phyloP scores from a whole-genome alignment of 2,329 filamentous ascomycete genomes.

The Colletotrichum sp. region DNA sequence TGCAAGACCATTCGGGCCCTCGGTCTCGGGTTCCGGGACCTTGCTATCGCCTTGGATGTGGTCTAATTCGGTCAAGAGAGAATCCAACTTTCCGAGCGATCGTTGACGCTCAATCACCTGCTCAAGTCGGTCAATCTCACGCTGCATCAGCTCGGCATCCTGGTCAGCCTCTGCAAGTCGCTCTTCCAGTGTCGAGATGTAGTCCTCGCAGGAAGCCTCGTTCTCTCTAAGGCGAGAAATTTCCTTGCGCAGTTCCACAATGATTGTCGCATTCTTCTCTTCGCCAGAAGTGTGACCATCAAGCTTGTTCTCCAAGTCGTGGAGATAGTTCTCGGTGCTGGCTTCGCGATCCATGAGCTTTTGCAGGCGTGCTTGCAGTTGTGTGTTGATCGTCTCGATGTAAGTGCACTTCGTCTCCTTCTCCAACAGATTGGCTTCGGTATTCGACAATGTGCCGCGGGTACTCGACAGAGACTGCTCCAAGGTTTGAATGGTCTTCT shows the following conservation, averaged over 20 bases:
- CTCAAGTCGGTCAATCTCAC: conserved; percentile 91
- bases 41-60: conserved; percentile 69
- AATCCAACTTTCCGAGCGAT: conserved; percentile 93
- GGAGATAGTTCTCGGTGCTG: conserved; percentile 90
- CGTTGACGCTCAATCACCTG: conserved; percentile 95
- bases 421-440: conserved; percentile 87
- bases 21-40: conserved; percentile 40
- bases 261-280: conserved; percentile 87
- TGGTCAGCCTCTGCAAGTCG: conserved; percentile 94
- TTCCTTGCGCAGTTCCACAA: conserved; percentile 89
- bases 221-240: conserved; percentile 87
- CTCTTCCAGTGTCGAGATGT: conserved; percentile 96
- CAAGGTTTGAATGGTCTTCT: conserved; percentile 95
- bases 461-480: conserved; percentile 93
- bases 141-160: conserved; percentile 95
- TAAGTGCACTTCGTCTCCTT: conserved; percentile 95
- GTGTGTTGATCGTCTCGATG: conserved; percentile 87
- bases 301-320: conserved; percentile 88
- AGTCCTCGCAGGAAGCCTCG: conserved; percentile 90
- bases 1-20: conserved; percentile 43
- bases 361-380: conserved; percentile 88
- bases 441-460: conserved; percentile 79
- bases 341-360: conserved; percentile 91
- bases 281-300: conserved; percentile 91
- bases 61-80: conserved; percentile 88